These are phyloP conservation scores for Bolboschoenus planiculmis DNA, from an alignment of 176 grass and related monocot species.

Conservation along the genomic window DNA sequence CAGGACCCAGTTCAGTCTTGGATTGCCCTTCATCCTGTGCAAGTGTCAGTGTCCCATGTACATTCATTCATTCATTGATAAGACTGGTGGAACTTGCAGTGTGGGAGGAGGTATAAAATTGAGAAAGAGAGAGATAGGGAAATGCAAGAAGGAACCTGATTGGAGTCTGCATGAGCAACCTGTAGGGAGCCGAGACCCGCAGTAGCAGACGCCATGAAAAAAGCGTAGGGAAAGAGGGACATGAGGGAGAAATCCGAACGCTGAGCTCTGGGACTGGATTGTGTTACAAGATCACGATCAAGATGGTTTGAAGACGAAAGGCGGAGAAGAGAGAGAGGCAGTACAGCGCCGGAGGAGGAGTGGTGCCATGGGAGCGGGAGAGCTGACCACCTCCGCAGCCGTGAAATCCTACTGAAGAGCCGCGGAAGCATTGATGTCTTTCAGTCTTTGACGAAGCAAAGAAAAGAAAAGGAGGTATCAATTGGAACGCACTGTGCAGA, in stretches of 20 bases:
- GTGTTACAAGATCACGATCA: background rate
- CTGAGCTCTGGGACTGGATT: conserved; percentile 1
- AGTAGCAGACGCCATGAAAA: conserved; percentile 20
- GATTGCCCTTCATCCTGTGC: too few species aligned
- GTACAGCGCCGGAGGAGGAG: background rate
- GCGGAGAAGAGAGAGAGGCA: conserved; percentile 20
- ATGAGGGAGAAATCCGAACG: background rate
- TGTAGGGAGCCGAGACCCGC: conserved; percentile 29
- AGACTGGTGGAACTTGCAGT: too few species aligned
- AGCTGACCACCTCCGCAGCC: too few species aligned
- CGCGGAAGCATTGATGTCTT: conserved; percentile 27
- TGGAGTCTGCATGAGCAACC: conserved; percentile 45
- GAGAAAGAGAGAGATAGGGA: too few species aligned
- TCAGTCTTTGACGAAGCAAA: too few species aligned
- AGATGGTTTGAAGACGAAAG: background rate
- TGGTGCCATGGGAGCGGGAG: conserved; percentile 6
- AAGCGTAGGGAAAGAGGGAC: conserved; percentile 21
- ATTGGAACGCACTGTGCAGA: too few species aligned
- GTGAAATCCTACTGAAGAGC: too few species aligned
- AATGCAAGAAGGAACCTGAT: too few species aligned
- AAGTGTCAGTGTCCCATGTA: too few species aligned
- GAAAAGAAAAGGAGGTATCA: too few species aligned
- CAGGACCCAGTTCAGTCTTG: conserved; percentile 8
- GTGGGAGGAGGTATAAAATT: too few species aligned
- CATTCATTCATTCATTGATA: too few species aligned